A percentile compares a stretch with the other conserved stretches of the same genome.
phyloP scores from a whole-genome alignment of 371 early-diverging fungal genomes.

The Blastocladiella emersonii region DNA sequence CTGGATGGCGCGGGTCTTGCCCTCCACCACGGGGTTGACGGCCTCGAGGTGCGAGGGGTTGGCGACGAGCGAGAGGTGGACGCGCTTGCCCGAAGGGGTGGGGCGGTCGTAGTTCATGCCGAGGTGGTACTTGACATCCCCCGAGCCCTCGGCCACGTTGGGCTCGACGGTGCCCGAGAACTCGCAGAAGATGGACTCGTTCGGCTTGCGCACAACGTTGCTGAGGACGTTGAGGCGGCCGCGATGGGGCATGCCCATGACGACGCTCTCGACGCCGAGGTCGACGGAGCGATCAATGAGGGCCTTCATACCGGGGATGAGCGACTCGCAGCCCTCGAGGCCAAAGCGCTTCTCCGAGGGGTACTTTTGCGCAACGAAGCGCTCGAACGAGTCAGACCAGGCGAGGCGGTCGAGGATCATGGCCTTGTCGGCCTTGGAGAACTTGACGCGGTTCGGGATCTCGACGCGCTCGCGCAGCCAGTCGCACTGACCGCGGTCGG shows the following conservation, averaged over 20 bases:
- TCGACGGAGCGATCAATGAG: constrained; percentile 90
- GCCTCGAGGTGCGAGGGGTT: constrained; percentile 98
- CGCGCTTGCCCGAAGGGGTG: constrained; percentile 86
- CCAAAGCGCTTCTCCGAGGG: constrained; percentile 95
- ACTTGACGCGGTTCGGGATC: constrained; percentile 70
- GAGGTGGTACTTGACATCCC: constrained; percentile 95
- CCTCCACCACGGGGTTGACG: constrained; percentile 91
- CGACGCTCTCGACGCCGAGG: constrained; percentile 78
- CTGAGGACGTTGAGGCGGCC: constrained; percentile 95
- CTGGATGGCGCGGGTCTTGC: constrained; percentile 89
- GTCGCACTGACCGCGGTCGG: constrained; percentile 87
- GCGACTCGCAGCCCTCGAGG: constrained; percentile 89
- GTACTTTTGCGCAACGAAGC: constrained; percentile 88
- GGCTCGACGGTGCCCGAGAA: constrained; percentile 59
- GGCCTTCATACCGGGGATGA: constrained; percentile 96
- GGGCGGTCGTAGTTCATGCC: constrained; percentile 94
- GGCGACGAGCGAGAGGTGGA: constrained; percentile 87
- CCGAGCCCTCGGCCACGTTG: constrained; percentile 75
- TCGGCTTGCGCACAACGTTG: constrained; percentile 94
- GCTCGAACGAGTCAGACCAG: constrained; percentile 92
- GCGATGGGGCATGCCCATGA: constrained; percentile 97
- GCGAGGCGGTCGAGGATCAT: constrained; percentile 86
- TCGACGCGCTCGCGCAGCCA: constrained; percentile 90
- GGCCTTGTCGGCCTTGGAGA: constrained; percentile 70
- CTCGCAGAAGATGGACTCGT: constrained; percentile 93